Evolutionary conservation across 176 grass and related monocot species (phyloP).

Genomic region (Aegilops bicornis): DNA sequence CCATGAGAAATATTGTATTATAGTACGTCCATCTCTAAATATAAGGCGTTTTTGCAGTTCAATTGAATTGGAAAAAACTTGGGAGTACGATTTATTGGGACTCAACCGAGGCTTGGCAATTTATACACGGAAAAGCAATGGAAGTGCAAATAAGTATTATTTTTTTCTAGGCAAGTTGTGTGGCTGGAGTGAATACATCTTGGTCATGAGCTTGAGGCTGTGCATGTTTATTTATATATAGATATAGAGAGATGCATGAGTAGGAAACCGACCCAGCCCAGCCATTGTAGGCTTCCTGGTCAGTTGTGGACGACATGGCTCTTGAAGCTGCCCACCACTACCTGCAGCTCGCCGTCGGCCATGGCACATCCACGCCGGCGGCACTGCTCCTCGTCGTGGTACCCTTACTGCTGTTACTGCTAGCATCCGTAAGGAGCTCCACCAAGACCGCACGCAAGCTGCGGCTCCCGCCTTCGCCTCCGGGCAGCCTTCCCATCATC

Average conservation of each 20-base stretch:
- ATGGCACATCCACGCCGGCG: background rate
- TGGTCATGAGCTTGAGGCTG: no score
- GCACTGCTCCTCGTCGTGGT: background rate
- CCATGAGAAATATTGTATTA: no score
- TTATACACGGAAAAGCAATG: no score
- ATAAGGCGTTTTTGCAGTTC: no score
- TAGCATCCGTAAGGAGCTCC: background rate
- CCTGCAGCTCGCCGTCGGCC: background rate
- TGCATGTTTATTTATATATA: background rate
- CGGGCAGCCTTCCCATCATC: slow-evolving; percentile 1
- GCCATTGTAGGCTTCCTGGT: background rate
- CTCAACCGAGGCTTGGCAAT: no score
- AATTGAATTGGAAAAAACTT: no score
- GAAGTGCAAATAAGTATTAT: no score
- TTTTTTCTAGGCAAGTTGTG: no score
- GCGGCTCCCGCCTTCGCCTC: background rate
- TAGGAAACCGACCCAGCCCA: background rate
- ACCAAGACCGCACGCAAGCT: background rate
- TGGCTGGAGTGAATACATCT: no score
- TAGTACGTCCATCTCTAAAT: no score
- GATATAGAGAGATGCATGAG: background rate
- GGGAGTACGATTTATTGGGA: no score
- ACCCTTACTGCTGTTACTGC: background rate
- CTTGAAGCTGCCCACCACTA: background rate
- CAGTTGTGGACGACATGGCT: background rate